Evolutionary conservation across 2,329 filamentous ascomycete genomes (phyloP).

Genomic region (Trichoderma guizhouense): DNA sequence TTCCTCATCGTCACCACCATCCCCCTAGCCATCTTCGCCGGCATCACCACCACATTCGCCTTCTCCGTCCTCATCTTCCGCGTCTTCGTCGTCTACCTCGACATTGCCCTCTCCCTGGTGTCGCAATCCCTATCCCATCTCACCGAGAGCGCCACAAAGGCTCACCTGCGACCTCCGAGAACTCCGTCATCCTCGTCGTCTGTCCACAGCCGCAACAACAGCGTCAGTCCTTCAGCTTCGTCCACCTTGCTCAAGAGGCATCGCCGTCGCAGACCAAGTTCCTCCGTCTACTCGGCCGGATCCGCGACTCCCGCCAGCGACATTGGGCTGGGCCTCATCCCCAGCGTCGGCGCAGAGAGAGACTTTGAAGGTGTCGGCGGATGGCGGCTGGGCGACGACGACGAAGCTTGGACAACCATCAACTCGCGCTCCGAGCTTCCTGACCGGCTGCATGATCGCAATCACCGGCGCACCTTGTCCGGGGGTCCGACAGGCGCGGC

Average conservation of each 20-base stretch:
- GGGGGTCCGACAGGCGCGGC: conserved; percentile 37
- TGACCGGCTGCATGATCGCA: conserved; percentile 38
- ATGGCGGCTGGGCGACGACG: conserved; percentile 46
- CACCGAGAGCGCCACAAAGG: conserved; percentile 31
- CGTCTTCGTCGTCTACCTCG: conserved; percentile 60
- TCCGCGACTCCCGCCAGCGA: conserved; percentile 35
- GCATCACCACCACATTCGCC: conserved; percentile 60
- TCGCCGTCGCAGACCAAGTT: conserved; percentile 35
- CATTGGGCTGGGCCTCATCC: conserved; percentile 39
- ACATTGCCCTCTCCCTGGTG: conserved; percentile 57
- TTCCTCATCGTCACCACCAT: conserved; percentile 60
- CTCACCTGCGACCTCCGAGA: conserved; percentile 24
- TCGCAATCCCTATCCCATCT: conserved; percentile 47
- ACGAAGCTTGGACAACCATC: conserved; percentile 50
- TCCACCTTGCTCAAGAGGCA: conserved; percentile 24
- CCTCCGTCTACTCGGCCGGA: conserved; percentile 32
- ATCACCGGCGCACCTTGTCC: conserved; percentile 44
- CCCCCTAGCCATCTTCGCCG: conserved; percentile 61
- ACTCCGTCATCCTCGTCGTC: conserved; percentile 24
- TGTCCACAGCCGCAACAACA: conserved; percentile 21
- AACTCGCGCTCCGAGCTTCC: conserved; percentile 51
- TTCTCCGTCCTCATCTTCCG: conserved; percentile 60
- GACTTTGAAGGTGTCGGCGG: conserved; percentile 60
- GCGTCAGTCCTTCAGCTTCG: conserved; percentile 18
- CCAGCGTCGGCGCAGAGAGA: conserved; percentile 49